Conservation (phyloP, 2,329 filamentous ascomycete species). For the Rutstroemia sp. region DNA sequence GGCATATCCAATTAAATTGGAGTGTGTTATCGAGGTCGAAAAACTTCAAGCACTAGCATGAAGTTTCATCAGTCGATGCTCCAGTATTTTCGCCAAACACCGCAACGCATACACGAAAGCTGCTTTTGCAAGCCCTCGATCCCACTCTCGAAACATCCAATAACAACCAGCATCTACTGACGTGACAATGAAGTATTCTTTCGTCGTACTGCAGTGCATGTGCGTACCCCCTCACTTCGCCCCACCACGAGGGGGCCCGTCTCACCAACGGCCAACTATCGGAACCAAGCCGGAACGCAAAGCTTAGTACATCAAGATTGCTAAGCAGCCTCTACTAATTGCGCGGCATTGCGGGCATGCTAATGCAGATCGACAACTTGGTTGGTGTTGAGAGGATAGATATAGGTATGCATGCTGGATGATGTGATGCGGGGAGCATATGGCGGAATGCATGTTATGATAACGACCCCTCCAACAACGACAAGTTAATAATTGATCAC, state of each 20-base stretch:
- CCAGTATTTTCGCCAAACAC: background rate
- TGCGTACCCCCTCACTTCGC: background rate
- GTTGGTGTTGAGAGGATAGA: background rate
- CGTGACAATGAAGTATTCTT: background rate
- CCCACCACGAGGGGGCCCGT: no score
- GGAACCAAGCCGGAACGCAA: background rate
- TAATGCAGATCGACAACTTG: background rate
- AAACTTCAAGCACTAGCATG: background rate
- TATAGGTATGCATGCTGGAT: slow-evolving; percentile 2
- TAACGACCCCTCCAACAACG: background rate
- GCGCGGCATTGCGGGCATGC: background rate
- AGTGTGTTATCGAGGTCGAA: background rate
- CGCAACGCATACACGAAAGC: background rate
- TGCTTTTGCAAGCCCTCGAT: background rate
- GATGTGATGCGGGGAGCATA: slow-evolving; percentile 17
- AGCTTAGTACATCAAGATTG: background rate
- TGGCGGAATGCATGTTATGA: slow-evolving; percentile 10
- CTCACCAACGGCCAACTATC: background rate
- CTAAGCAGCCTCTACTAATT: background rate
- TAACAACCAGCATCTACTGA: background rate
- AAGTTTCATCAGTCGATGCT: background rate
- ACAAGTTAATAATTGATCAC: background rate
- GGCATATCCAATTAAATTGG: background rate
- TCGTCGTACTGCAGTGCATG: background rate
- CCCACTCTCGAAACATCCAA: background rate